Conservation (phyloP, 768 basidiomycete species). For the Podaxis pistillaris region DNA sequence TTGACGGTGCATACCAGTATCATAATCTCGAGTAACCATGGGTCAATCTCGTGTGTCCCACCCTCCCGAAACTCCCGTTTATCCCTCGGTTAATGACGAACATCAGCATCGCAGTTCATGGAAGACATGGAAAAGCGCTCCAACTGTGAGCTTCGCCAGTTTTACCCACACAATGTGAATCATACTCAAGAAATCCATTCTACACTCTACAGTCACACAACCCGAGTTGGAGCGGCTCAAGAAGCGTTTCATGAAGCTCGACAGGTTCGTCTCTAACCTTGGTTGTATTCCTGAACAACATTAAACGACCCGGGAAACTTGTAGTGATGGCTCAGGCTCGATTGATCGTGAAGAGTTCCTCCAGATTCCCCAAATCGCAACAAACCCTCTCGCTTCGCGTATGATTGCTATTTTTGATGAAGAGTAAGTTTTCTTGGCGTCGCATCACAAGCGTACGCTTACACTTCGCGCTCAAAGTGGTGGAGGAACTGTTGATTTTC, state of each 20-base stretch:
- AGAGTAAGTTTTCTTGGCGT: constrained; percentile 65
- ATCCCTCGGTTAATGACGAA: background rate
- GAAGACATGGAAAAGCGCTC: constrained; percentile 97
- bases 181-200: constrained; percentile 15
- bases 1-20: background rate
- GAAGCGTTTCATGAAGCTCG: constrained; percentile 99
- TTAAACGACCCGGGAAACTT: background rate
- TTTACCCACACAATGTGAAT: background rate
- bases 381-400: constrained; percentile 92
- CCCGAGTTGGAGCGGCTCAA: constrained; percentile 92
- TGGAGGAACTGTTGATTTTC: constrained; percentile 97
- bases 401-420: constrained; percentile 99
- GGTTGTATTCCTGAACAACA: background rate
- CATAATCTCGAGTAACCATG: constrained; percentile 5
- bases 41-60: constrained; percentile 12
- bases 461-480: constrained; percentile 55
- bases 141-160: constrained; percentile 77
- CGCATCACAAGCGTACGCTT: constrained; percentile 1
- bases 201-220: constrained; percentile 71
- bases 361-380: constrained; percentile 98
- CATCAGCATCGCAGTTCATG: constrained; percentile 87
- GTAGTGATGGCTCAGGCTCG: constrained; percentile 92
- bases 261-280: constrained; percentile 51
- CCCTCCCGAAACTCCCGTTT: background rate
- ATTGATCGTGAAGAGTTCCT: constrained; percentile 99